These are phyloP conservation scores for Malassezia equina DNA, from an alignment of 1,284 basidiomycete species.

Conservation along the genomic window DNA sequence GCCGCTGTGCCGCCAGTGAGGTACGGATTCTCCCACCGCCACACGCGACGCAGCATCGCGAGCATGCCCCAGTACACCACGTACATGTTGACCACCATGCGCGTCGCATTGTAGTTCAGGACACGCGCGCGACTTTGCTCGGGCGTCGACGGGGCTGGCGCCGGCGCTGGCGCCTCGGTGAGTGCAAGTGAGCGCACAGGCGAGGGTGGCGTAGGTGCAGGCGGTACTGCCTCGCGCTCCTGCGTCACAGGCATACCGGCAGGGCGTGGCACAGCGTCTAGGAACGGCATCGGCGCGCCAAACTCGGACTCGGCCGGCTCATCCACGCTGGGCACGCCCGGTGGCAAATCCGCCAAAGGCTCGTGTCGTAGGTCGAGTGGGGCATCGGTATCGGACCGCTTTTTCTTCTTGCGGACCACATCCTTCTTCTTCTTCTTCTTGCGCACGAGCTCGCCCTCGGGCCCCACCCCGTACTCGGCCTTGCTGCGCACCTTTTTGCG, in stretches of 20 bases:
- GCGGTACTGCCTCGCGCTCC: neutral
- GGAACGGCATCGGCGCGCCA: conserved; percentile 5
- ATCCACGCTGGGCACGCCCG: neutral
- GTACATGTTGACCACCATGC: conserved; percentile 10
- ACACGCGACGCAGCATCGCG: conserved; percentile 13
- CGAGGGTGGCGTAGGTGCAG: neutral
- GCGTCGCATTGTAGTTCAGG: conserved; percentile 14
- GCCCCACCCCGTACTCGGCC: neutral
- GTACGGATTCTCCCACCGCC: conserved; percentile 22
- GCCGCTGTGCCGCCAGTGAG: conserved; percentile 3
- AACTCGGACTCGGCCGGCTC: conserved; percentile 5
- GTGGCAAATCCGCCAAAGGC: neutral
- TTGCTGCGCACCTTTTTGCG: neutral
- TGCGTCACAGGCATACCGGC: neutral
- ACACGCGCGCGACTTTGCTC: neutral
- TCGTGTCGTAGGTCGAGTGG: neutral
- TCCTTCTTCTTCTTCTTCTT: conserved; percentile 16
- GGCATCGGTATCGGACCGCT: neutral
- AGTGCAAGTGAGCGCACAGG: neutral
- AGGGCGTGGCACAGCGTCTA: neutral
- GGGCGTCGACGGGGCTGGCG: neutral
- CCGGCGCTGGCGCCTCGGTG: neutral
- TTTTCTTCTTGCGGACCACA: neutral
- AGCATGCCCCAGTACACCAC: conserved; percentile 20
- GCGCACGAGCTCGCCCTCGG: conserved; percentile 2